phyloP scores from a whole-genome alignment of 1,139 yeast species.

The Lodderomyces theae region DNA sequence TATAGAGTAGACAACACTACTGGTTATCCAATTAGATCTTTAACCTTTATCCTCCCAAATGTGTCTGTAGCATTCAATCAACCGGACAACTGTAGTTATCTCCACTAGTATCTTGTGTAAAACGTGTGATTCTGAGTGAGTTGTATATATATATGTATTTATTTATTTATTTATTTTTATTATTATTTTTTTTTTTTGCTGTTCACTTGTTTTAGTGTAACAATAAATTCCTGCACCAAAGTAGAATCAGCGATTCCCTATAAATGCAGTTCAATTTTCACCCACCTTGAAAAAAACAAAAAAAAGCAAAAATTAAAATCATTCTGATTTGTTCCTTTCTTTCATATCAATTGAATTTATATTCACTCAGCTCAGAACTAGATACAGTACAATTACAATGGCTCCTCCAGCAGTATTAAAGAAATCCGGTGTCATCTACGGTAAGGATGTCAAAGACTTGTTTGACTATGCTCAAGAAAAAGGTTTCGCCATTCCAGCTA shows the following conservation, averaged over 20 bases:
- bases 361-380: too few species aligned
- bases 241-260: too few species aligned
- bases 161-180: too few species aligned
- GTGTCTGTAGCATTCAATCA: too few species aligned
- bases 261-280: conserved; percentile 1
- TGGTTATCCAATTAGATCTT: too few species aligned
- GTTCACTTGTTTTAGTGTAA: neutral
- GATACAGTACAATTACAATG: conserved; percentile 24
- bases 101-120: too few species aligned
- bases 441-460: conserved; percentile 92
- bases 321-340: conserved; percentile 1
- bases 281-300: neutral
- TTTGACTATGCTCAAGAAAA: conserved; percentile 92
- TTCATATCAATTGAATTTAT: conserved; percentile 5
- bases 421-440: conserved; percentile 97
- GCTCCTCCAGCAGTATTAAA: conserved; percentile 63
- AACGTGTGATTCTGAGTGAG: conserved; percentile 3
- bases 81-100: too few species aligned
- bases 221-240: too few species aligned
- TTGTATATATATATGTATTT: too few species aligned
- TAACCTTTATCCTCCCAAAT: too few species aligned
- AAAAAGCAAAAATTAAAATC: neutral
- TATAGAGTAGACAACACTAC: too few species aligned
- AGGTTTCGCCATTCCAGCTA: conserved; percentile 97
- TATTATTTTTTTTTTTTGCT: neutral